Evolutionary conservation across 148 eudicot genomes (phyloP).

Genomic region (Chenopodium quinoa): DNA sequence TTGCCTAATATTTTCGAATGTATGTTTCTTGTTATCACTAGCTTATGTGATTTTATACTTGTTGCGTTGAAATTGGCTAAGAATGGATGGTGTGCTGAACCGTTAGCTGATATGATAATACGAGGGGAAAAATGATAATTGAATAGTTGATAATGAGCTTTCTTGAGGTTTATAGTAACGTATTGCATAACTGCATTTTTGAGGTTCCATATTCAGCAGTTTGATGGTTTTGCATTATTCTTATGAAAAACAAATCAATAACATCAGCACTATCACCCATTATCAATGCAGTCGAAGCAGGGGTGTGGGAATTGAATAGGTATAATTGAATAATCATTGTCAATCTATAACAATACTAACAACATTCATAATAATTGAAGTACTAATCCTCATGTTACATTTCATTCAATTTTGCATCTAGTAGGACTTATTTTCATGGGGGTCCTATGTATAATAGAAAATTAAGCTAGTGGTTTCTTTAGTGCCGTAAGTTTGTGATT

Average conservation of each 20-base stretch:
- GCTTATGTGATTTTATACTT: neutral
- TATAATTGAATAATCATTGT: neutral
- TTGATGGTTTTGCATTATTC: neutral
- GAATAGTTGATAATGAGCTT: neutral
- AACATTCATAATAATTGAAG: too few relatives aligned
- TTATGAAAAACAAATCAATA: neutral
- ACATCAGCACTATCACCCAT: neutral
- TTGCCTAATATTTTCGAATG: neutral
- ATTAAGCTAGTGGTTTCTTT: neutral
- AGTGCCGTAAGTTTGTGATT: neutral
- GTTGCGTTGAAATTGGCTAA: too few relatives aligned
- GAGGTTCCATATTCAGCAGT: neutral
- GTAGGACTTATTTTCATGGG: neutral
- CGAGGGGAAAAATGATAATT: too few relatives aligned
- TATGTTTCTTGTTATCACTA: neutral
- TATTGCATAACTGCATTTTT: neutral
- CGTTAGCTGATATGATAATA: too few relatives aligned
- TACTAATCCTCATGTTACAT: too few relatives aligned
- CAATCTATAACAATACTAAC: neutral
- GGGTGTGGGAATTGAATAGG: neutral
- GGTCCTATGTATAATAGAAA: neutral
- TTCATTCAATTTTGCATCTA: neutral
- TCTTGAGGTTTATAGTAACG: neutral
- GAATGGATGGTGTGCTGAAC: too few relatives aligned
- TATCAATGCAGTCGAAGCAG: neutral